Conservation (phyloP, 768 basidiomycete species). For the Lepiota venenata region DNA sequence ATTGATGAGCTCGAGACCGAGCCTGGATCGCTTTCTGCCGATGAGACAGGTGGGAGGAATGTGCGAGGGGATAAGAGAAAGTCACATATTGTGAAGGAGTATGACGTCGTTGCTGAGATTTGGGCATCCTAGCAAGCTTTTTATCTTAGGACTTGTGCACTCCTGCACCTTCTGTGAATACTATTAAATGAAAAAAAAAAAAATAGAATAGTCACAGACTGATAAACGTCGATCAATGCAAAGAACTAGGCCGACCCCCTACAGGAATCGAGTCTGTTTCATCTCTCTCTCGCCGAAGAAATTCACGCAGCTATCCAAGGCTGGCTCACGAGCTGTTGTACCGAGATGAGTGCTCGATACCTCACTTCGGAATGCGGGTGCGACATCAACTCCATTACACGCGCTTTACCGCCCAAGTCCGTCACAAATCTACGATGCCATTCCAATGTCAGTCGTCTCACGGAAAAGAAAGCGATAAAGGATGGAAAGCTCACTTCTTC, state of each 20-base stretch:
- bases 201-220: not conserved
- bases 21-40: not conserved
- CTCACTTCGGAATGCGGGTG: slow-evolving; percentile 86
- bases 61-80: slow-evolving; percentile 24
- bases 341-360: slow-evolving; percentile 88
- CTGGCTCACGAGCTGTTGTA: slow-evolving; percentile 90
- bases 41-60: not conserved
- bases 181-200: not conserved
- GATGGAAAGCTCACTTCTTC: slow-evolving; percentile 67
- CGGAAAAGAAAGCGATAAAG: not conserved
- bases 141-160: not conserved
- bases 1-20: slow-evolving; percentile 2
- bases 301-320: slow-evolving; percentile 65
- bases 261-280: too few relatives aligned
- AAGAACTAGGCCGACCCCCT: too few relatives aligned
- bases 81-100: slow-evolving; percentile 60
- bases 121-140: slow-evolving; percentile 44
- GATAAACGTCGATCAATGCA: not conserved
- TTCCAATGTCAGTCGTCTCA: not conserved
- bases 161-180: too few relatives aligned
- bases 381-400: slow-evolving; percentile 91
- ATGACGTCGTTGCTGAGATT: slow-evolving; percentile 68
- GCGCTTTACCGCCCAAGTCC: slow-evolving; percentile 82
- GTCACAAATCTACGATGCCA: slow-evolving; percentile 57
- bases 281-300: not conserved